A percentile compares a stretch with the other conserved stretches of the same genome.
Conservation (phyloP, 768 basidiomycete species). For the Cantharellus anzutake region DNA sequence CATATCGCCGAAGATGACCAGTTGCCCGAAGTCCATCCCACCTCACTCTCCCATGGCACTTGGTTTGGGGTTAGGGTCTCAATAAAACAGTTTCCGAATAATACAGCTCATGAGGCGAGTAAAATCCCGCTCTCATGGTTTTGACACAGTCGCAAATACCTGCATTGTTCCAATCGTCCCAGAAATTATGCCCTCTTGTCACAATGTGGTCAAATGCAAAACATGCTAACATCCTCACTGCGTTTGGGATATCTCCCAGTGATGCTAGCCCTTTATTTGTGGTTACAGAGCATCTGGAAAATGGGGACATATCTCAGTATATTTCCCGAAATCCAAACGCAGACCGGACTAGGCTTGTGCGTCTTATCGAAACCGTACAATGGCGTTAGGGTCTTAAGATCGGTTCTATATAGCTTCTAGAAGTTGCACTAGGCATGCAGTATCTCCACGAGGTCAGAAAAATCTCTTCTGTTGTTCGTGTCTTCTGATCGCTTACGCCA, state of each 20-base stretch:
- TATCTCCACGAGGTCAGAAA: slow-evolving; percentile 1
- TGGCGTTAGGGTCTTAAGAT: too few relatives aligned
- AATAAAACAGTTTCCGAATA: neutral
- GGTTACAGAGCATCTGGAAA: neutral
- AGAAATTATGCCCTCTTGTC: neutral
- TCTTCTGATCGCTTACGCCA: neutral
- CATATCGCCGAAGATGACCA: too few relatives aligned
- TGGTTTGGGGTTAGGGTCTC: neutral
- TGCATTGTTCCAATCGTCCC: neutral
- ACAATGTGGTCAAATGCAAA: neutral
- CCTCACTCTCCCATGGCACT: too few relatives aligned
- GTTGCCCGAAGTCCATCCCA: too few relatives aligned
- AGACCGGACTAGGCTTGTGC: slow-evolving; percentile 1
- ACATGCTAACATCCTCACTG: slow-evolving; percentile 1
- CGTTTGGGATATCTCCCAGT: slow-evolving; percentile 3
- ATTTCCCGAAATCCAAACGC: neutral
- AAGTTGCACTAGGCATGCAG: slow-evolving; percentile 3
- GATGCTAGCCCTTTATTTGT: neutral
- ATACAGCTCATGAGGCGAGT: neutral
- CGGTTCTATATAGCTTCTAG: neutral
- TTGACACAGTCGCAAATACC: neutral
- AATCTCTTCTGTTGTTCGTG: neutral
- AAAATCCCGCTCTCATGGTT: neutral
- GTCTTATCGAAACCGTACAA: neutral
- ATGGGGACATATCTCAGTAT: slow-evolving; percentile 4